A percentile compares a stretch with the other conserved stretches of the same genome.
These are phyloP conservation scores for Sideroxylon spinosum DNA, from an alignment of 179 eudicot species.

Conservation along the genomic window DNA sequence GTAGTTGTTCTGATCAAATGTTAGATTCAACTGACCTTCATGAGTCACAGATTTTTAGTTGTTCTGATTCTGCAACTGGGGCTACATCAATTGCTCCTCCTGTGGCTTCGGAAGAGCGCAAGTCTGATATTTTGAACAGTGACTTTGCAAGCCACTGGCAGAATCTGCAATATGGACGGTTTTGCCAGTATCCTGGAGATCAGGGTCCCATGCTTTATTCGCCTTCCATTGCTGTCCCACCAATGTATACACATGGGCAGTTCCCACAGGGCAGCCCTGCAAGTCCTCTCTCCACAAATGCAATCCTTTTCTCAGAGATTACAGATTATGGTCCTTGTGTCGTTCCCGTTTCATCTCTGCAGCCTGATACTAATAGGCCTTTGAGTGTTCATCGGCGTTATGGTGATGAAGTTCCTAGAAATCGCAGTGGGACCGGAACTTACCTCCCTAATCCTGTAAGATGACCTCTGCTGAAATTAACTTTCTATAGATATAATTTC, in stretches of 20 bases:
- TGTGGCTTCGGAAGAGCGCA: slow-evolving; percentile 19
- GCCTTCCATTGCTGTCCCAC: slow-evolving; percentile 31
- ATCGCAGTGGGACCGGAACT: slow-evolving; percentile 58
- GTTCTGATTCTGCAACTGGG: slow-evolving; percentile 16
- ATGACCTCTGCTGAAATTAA: not conserved
- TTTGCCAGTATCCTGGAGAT: slow-evolving; percentile 37
- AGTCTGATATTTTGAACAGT: slow-evolving; percentile 45
- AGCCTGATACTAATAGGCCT: slow-evolving; percentile 29
- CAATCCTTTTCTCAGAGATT: slow-evolving; percentile 26
- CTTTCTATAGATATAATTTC: slow-evolving; percentile 3
- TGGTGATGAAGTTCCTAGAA: slow-evolving; percentile 35
- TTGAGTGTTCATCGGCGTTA: slow-evolving; percentile 28
- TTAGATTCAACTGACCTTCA: slow-evolving; percentile 24
- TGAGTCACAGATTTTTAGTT: slow-evolving; percentile 22
- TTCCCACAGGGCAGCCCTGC: slow-evolving; percentile 30
- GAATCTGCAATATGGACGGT: slow-evolving; percentile 54
- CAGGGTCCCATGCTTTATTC: slow-evolving; percentile 31
- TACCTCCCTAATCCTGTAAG: slow-evolving; percentile 60
- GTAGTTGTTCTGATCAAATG: slow-evolving; percentile 21
- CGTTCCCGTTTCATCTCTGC: slow-evolving; percentile 35
- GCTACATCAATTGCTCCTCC: slow-evolving; percentile 22
- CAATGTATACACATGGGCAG: slow-evolving; percentile 35
- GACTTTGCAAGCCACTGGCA: slow-evolving; percentile 54
- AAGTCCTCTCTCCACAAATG: slow-evolving; percentile 27
- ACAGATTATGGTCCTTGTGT: slow-evolving; percentile 26